A percentile compares a stretch with the other conserved stretches of the same genome.
These are phyloP conservation scores for Leptosphaerulina australis DNA, from an alignment of 2,329 filamentous ascomycete species.

Conservation along the genomic window DNA sequence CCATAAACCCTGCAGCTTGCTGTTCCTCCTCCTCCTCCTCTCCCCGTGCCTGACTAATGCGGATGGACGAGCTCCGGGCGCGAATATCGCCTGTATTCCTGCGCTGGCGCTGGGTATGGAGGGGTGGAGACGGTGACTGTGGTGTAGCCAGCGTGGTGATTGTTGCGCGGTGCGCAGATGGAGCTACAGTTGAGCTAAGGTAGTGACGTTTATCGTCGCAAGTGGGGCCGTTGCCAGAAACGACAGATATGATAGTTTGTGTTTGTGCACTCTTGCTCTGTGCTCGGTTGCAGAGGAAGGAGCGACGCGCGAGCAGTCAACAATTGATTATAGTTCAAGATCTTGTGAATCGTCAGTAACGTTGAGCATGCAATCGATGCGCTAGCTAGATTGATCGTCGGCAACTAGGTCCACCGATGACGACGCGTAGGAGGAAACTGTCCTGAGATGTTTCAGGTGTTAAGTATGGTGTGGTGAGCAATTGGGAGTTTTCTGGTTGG, in stretches of 20 bases:
- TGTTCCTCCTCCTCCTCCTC: conserved; percentile 34
- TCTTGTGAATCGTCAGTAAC: neutral
- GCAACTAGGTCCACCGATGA: conserved; percentile 27
- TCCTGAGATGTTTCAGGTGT: conserved; percentile 5
- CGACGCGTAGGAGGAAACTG: conserved; percentile 19
- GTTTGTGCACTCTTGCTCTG: neutral
- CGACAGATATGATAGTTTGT: conserved; percentile 11
- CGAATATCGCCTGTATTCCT: conserved; percentile 37
- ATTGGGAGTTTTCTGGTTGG: neutral
- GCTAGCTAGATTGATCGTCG: conserved; percentile 20
- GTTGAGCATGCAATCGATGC: conserved; percentile 19
- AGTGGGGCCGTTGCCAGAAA: conserved; percentile 17
- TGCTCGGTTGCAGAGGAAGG: conserved; percentile 2
- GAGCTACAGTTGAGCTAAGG: conserved; percentile 8
- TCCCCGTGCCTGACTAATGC: conserved; percentile 40
- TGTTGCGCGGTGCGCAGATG: conserved; percentile 15
- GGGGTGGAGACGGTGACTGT: conserved; percentile 29
- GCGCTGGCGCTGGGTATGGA: conserved; percentile 41
- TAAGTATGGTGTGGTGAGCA: neutral
- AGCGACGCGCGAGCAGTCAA: conserved; percentile 6
- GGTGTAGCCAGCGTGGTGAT: conserved; percentile 40
- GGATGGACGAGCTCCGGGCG: conserved; percentile 39
- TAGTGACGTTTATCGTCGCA: conserved; percentile 12
- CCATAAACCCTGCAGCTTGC: conserved; percentile 23
- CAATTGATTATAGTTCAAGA: conserved; percentile 1